Conservation (phyloP, 805 yeast genomes). For the Candida awuae region DNA sequence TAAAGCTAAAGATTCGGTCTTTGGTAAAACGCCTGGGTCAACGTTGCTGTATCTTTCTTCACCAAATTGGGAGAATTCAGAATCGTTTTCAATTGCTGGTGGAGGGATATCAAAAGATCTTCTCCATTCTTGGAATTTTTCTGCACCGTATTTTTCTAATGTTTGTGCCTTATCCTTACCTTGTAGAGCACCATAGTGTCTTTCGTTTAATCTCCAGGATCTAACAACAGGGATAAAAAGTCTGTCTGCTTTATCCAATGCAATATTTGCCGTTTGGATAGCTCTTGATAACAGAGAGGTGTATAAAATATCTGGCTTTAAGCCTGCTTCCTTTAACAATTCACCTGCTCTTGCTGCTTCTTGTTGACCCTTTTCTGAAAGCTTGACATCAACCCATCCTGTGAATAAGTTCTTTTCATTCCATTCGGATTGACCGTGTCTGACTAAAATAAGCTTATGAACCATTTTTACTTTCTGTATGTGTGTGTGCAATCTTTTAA, state of each 20-base stretch:
- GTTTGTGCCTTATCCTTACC: constrained; percentile 97
- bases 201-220: constrained; percentile 97
- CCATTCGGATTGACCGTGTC: constrained; percentile 99
- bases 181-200: constrained; percentile 98
- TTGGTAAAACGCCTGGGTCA: constrained; percentile 83
- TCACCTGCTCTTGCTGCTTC: constrained; percentile 95
- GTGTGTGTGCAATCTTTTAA: no score
- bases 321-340: constrained; percentile 76
- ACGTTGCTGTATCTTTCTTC: constrained; percentile 80
- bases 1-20: constrained; percentile 88
- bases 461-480: constrained; percentile 18
- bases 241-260: constrained; percentile 81
- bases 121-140: constrained; percentile 94
- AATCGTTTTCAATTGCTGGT: constrained; percentile 70
- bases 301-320: constrained; percentile 80
- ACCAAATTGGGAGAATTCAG: constrained; percentile 75
- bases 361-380: constrained; percentile 74
- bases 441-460: constrained; percentile 73
- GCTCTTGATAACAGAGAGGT: constrained; percentile 92
- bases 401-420: constrained; percentile 96
- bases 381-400: constrained; percentile 95
- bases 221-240: constrained; percentile 86
- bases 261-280: constrained; percentile 94
- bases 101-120: constrained; percentile 97
- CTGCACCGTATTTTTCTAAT: constrained; percentile 78